phyloP scores from a whole-genome alignment of 495 filamentous ascomycete species.

The Penicillium dipodomyicola region DNA sequence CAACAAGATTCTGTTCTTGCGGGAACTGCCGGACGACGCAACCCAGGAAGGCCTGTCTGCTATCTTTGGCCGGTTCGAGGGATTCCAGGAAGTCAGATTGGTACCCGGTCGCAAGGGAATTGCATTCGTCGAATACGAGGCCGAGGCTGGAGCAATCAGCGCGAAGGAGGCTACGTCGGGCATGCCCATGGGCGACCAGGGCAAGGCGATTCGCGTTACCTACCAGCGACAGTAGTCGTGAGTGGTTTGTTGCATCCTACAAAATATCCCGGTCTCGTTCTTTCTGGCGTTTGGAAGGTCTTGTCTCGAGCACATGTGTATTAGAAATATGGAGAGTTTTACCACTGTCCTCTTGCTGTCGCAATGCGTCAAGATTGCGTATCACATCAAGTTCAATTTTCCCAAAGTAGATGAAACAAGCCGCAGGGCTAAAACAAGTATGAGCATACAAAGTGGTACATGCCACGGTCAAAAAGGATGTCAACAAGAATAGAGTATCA shows the following conservation, averaged over 20 bases:
- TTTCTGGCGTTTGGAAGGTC: constrained; percentile 38
- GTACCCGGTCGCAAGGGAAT: constrained; percentile 87
- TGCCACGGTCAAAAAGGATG: constrained; percentile 21
- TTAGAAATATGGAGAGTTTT: constrained; percentile 24
- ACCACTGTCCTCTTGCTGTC: constrained; percentile 4
- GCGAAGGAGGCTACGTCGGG: constrained; percentile 94
- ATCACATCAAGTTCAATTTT: constrained; percentile 15
- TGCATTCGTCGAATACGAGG: constrained; percentile 95
- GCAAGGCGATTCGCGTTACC: constrained; percentile 73
- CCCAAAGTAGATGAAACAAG: constrained; percentile 11
- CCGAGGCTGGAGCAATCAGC: constrained; percentile 81
- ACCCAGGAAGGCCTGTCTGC: constrained; percentile 73
- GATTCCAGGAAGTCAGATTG: constrained; percentile 87
- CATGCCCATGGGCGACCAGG: constrained; percentile 75
- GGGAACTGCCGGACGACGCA: constrained; percentile 85
- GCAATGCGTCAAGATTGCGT: constrained; percentile 7
- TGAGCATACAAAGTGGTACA: constrained; percentile 24
- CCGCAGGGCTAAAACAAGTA: constrained; percentile 9
- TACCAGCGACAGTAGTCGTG: constrained; percentile 77
- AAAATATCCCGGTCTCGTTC: constrained; percentile 24
- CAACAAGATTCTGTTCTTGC: constrained; percentile 96
- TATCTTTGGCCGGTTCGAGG: constrained; percentile 87
- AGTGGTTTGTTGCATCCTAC: constrained; percentile 12
- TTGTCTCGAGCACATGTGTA: constrained; percentile 19
- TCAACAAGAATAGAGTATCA: constrained; percentile 12